Evolutionary conservation across 2,329 filamentous ascomycete genomes (phyloP), one percentile per base, ranked within the genome.

Genomic region (Xylariaceae sp.): DNA sequence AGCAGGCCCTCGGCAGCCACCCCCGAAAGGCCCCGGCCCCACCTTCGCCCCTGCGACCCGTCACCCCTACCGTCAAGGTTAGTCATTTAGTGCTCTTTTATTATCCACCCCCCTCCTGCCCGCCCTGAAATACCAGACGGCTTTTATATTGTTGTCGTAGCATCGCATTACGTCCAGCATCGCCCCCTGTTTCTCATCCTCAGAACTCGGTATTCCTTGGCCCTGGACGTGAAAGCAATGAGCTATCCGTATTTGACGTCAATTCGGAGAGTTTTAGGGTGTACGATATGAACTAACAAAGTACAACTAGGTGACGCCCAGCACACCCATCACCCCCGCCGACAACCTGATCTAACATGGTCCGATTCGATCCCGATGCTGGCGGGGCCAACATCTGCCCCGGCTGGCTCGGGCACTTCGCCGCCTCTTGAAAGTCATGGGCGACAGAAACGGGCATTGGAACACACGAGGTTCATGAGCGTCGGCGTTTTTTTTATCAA

Each of bases 21-120:
- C 49, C 52, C 49, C 56, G 50, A 42, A 54, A 51, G 45, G 54
- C 54, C 7, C 52, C 55, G 38, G 44, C 54, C 37, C 55, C 54
- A 46, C 54, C 39, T 31, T 31, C 51, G 11, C 34, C 44, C 37
- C 34, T 45, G 15, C 49, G 41, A 43, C 35, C 49, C 19, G 39
- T 51, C 28, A 38, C 49, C 17, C 53, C 53, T 17, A 33, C 34
- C 4, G 33, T 55, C 28, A 39, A 49, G 36, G 55, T 58, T 17
- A 49, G 52, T 52, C 9, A n/a, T n/a, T n/a, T n/a, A n/a, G 18
- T 19, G 18, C 15, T 42, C 16, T 15, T 28, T 28, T 28, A 9
- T 34, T 24, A 17, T 9, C 33, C 15, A 15, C 28, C 18, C 36
- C 16, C 16, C 16, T 38, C 19, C 12, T 6, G 9, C 22, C 34